Conservation (phyloP, 202 grass and related monocot species). For the Alloteropsis angusta region DNA sequence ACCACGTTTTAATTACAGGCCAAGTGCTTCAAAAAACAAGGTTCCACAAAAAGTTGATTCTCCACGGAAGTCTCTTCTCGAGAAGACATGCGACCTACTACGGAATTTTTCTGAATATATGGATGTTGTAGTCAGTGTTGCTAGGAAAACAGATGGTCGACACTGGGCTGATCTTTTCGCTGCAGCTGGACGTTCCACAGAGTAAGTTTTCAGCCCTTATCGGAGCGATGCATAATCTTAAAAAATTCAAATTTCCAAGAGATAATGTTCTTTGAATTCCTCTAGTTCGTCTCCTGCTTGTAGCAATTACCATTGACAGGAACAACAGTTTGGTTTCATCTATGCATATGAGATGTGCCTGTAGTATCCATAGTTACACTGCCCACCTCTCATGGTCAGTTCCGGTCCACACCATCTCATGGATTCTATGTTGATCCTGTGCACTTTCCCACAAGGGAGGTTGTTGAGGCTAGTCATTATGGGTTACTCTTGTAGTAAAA, state of each 20-base stretch:
- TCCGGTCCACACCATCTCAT: background rate
- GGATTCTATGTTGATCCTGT: constrained; percentile 15
- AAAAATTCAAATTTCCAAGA: background rate
- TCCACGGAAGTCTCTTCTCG: constrained; percentile 70
- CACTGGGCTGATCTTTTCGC: constrained; percentile 97
- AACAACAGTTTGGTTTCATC: background rate
- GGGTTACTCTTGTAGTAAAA: background rate
- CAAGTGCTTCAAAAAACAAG: constrained; percentile 76
- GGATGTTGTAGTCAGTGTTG: constrained; percentile 98
- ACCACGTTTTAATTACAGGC: constrained; percentile 39
- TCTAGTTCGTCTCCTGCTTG: background rate
- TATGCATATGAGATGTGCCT: background rate
- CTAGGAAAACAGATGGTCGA: constrained; percentile 97
- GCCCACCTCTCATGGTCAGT: background rate
- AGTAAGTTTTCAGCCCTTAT: constrained; percentile 46
- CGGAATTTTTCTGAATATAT: constrained; percentile 93
- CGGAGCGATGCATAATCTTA: background rate
- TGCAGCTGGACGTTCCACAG: constrained; percentile 87
- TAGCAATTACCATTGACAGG: background rate
- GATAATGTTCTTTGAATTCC: background rate
- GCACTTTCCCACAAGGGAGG: background rate
- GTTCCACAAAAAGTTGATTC: constrained; percentile 23
- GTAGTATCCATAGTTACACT: background rate
- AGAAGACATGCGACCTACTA: constrained; percentile 85
- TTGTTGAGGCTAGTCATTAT: background rate